Percentiles rank a stretch among this genome's conserved stretches.
Conservation (phyloP, 768 basidiomycete genomes). For the Neoboletus subvelutipes region DNA sequence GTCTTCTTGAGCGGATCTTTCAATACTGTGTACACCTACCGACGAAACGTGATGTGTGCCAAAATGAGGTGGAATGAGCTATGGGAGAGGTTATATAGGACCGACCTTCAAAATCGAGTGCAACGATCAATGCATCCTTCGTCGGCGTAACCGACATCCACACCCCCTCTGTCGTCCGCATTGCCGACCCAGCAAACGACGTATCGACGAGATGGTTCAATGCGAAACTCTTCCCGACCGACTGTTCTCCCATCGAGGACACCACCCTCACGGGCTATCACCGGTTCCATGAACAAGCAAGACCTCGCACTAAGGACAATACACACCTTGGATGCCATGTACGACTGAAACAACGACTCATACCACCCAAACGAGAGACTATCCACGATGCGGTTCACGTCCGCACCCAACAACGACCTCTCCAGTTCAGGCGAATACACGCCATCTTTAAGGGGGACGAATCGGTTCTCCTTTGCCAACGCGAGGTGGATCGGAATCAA, state of each 20-base stretch:
- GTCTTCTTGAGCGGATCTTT: slow-evolving; percentile 62
- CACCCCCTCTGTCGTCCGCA: slow-evolving; percentile 67
- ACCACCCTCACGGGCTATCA: slow-evolving; percentile 60
- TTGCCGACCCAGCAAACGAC: slow-evolving; percentile 64
- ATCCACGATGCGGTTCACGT: slow-evolving; percentile 57
- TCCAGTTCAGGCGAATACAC: slow-evolving; percentile 51
- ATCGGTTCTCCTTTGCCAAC: slow-evolving; percentile 56
- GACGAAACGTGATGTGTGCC: background rate
- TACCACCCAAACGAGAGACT: slow-evolving; percentile 62
- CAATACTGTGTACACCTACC: slow-evolving; percentile 59
- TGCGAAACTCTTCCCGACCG: slow-evolving; percentile 59
- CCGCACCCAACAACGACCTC: slow-evolving; percentile 54
- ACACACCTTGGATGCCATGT: slow-evolving; percentile 54
- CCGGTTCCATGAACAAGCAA: background rate
- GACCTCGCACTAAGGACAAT: rapidly evolving
- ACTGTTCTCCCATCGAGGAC: slow-evolving; percentile 69
- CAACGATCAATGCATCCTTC: slow-evolving; percentile 50
- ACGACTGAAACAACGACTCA: slow-evolving; percentile 61
- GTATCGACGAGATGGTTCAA: slow-evolving; percentile 63
- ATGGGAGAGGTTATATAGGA: background rate
- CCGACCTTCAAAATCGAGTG: slow-evolving; percentile 63
- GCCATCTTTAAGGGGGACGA: slow-evolving; percentile 60
- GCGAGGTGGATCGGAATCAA: slow-evolving; percentile 67
- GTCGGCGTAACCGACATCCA: slow-evolving; percentile 71
- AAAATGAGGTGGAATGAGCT: background rate